Conservation (phyloP, 352 stramenopile species). For the Phytophthora rubi region DNA sequence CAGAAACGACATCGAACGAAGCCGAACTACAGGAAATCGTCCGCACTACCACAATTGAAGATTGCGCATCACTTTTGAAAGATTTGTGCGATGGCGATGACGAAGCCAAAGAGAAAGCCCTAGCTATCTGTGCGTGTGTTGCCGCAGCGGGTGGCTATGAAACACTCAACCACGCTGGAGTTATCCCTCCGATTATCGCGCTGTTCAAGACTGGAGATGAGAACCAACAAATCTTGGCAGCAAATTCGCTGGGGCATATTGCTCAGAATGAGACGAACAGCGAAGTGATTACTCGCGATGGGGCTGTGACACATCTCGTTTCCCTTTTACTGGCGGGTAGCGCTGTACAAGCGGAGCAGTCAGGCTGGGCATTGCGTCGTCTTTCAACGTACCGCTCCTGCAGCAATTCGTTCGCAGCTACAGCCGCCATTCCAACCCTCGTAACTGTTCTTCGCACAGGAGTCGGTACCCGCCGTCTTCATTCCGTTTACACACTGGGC, state of each 20-base stretch:
- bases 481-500: background rate
- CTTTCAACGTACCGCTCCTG: too few species aligned
- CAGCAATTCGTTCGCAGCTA: too few species aligned
- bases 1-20: background rate
- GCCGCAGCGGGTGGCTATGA: background rate
- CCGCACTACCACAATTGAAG: background rate
- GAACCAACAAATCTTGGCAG: background rate
- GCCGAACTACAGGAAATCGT: too few species aligned
- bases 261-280: too few species aligned
- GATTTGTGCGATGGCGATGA: background rate
- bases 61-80: background rate
- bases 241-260: too few species aligned
- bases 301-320: too few species aligned
- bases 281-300: too few species aligned
- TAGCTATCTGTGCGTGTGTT: background rate
- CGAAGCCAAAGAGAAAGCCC: background rate
- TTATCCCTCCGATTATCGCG: background rate
- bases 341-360: too few species aligned
- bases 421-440: too few species aligned
- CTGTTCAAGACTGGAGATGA: background rate
- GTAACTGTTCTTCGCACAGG: too few species aligned
- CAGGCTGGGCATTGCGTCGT: too few species aligned
- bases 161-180: background rate
- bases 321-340: too few species aligned
- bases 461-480: background rate